Evolutionary conservation across 2,329 filamentous ascomycete species (phyloP), one percentile per base, ranked within the genome.

Genomic region (Rutstroemia sp.): DNA sequence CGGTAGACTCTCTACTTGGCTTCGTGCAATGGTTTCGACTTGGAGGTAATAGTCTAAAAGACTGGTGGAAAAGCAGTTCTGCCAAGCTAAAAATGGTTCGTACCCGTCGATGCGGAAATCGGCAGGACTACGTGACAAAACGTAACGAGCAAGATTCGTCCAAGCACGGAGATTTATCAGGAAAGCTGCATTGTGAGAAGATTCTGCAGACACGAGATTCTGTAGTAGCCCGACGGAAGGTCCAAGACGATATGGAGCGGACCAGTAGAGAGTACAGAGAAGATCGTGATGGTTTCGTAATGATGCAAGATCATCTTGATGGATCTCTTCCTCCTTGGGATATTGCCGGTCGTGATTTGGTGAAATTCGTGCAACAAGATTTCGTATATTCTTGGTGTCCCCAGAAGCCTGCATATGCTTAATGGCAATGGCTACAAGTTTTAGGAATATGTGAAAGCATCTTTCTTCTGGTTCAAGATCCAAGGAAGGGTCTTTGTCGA

Each of bases 271-370:
- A 0, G 82, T 84, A 61, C 80, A 83, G 3, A 88, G 73, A 44
- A 88, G 76, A 66, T 88, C 84, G 57, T 87, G 84, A 58, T 88
- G 84, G 58, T 88, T 88, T 57, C 83, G 74, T 45, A 88, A 70
- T 5, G 83, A 82, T 4, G 82, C 81, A 47, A 87, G 73, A 49
- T 88, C 83, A 39, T 77, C 76, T 61, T 83, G 75, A 56, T 79
- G 76, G 10, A 86, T 76, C 5, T 73, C 75, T 57, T 83, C 76
- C 64, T 87, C 83, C 63, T 84, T 86, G 38, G 79, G 76, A 56
- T 83, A 81, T 58, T 84, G 80, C 9, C 84, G 76, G 60, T 82
- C 78, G 62, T 87, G 84, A 60, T 87, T 87, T 2, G 84, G 84
- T 55, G 84, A 75, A 1, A 82, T 78, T 27, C 84, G 77, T 14